Evolutionary conservation across 2,329 filamentous ascomycete species (phyloP).

Genomic region (Diaporthe sp.): DNA sequence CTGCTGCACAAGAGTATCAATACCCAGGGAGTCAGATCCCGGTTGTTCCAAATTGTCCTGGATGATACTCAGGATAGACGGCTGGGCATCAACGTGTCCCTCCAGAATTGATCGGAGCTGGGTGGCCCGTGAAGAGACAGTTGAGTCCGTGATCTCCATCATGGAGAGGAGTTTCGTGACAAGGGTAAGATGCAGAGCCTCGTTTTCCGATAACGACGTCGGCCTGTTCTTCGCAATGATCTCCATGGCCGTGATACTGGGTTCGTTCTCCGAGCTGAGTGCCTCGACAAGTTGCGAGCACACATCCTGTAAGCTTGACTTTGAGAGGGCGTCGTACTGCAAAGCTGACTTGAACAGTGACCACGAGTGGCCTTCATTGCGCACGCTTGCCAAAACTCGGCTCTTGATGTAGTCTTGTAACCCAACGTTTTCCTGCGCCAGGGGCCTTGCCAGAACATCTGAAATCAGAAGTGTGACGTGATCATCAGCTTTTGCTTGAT

Average conservation of each 20-base stretch:
- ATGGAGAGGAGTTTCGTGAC: constrained; percentile 68
- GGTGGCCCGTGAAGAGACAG: constrained; percentile 57
- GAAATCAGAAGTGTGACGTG: constrained; percentile 64
- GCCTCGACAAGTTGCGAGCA: constrained; percentile 47
- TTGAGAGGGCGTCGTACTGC: constrained; percentile 56
- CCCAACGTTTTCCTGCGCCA: constrained; percentile 55
- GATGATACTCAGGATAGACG: constrained; percentile 65
- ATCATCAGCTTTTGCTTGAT: constrained; percentile 49
- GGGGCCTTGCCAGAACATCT: constrained; percentile 54
- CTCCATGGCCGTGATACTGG: constrained; percentile 62
- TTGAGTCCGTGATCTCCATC: constrained; percentile 62
- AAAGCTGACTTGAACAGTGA: constrained; percentile 65
- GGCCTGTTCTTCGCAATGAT: constrained; percentile 62
- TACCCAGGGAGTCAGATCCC: constrained; percentile 63
- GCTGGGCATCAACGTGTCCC: constrained; percentile 55
- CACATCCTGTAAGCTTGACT: constrained; percentile 50
- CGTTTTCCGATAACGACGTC: constrained; percentile 59
- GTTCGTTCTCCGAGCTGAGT: constrained; percentile 45
- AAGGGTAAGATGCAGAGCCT: constrained; percentile 62
- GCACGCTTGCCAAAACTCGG: constrained; percentile 56
- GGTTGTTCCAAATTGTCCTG: constrained; percentile 68
- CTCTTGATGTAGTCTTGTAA: constrained; percentile 65
- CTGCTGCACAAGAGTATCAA: constrained; percentile 68
- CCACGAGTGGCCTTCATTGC: constrained; percentile 54
- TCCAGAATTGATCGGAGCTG: constrained; percentile 63